Percentiles rank a stretch among this genome's conserved stretches.
These are phyloP conservation scores for Fonsecaea pugnacius DNA, from an alignment of 2,329 filamentous ascomycete species.

Conservation along the genomic window DNA sequence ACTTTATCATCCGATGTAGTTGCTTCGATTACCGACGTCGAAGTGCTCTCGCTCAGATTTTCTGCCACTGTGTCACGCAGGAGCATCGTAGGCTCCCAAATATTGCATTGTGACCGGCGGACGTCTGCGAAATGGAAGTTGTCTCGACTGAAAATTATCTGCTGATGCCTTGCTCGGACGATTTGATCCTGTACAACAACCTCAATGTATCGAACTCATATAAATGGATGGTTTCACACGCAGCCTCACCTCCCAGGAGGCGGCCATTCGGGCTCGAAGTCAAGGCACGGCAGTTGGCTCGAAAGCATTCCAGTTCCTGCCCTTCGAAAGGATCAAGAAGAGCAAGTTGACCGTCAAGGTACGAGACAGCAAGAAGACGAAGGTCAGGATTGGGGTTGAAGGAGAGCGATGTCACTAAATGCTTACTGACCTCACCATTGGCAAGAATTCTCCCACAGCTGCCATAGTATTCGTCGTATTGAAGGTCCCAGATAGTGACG, in stretches of 20 bases:
- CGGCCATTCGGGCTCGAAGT: conserved; percentile 38
- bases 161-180: conserved; percentile 30
- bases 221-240: conserved; percentile 36
- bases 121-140: conserved; percentile 39
- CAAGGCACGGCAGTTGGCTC: conserved; percentile 41
- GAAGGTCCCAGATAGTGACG: not conserved
- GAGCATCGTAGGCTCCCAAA: conserved; percentile 40
- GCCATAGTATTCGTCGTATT: conserved; percentile 3
- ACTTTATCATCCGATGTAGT: conserved; percentile 36
- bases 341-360: conserved; percentile 42
- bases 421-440: conserved; percentile 4
- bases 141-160: conserved; percentile 38
- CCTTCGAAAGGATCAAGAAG: conserved; percentile 42
- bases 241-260: conserved; percentile 36
- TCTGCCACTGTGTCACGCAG: conserved; percentile 32
- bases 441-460: conserved; percentile 6
- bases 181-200: conserved; percentile 38
- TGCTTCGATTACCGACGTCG: conserved; percentile 34
- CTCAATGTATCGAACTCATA: conserved; percentile 35
- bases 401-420: conserved; percentile 35
- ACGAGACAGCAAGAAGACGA: conserved; percentile 41
- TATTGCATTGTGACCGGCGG: conserved; percentile 36
- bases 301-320: conserved; percentile 37
- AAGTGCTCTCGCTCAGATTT: conserved; percentile 36
- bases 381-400: conserved; percentile 45